Conservation (phyloP, 208 protist species). For the Lotmaria passim region DNA sequence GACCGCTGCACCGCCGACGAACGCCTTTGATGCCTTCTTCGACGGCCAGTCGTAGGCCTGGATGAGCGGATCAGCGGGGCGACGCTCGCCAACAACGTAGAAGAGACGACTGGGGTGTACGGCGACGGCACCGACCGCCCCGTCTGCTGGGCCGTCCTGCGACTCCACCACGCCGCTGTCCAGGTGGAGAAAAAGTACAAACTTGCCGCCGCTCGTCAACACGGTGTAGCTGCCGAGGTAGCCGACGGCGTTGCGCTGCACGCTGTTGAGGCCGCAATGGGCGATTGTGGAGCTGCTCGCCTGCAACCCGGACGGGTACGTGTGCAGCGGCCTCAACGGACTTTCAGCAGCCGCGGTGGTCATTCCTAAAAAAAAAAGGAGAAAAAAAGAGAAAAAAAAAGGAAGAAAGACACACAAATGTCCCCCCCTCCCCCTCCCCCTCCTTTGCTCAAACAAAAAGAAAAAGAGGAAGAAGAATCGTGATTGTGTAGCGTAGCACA, state of each 20-base stretch:
- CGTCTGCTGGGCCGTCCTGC: slow-evolving; percentile 55
- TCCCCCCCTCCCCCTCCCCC: background rate
- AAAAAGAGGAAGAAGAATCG: background rate
- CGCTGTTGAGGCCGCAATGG: slow-evolving; percentile 78
- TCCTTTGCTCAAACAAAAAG: too few species aligned
- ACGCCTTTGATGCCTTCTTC: slow-evolving; percentile 46
- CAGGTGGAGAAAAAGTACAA: slow-evolving; percentile 85
- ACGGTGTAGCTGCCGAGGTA: slow-evolving; percentile 63
- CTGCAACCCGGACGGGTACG: slow-evolving; percentile 53
- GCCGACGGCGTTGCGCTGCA: slow-evolving; percentile 62
- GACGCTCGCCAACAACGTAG: slow-evolving; percentile 88
- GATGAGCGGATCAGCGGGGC: slow-evolving; percentile 58
- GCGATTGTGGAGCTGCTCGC: slow-evolving; percentile 44
- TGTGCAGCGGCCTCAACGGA: slow-evolving; percentile 63
- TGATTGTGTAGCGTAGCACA: background rate
- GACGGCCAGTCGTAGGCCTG: slow-evolving; percentile 88
- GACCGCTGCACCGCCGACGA: slow-evolving; percentile 80
- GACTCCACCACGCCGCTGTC: slow-evolving; percentile 54
- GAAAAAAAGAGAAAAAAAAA: slow-evolving; percentile 9
- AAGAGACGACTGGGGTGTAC: slow-evolving; percentile 72
- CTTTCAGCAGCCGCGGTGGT: slow-evolving; percentile 1
- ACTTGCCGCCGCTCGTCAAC: slow-evolving; percentile 77
- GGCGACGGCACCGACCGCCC: slow-evolving; percentile 64
- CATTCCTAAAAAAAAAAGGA: background rate
- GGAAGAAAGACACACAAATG: background rate